phyloP scores from a whole-genome alignment of 1,284 basidiomycete genomes.

The Cerrena zonata region DNA sequence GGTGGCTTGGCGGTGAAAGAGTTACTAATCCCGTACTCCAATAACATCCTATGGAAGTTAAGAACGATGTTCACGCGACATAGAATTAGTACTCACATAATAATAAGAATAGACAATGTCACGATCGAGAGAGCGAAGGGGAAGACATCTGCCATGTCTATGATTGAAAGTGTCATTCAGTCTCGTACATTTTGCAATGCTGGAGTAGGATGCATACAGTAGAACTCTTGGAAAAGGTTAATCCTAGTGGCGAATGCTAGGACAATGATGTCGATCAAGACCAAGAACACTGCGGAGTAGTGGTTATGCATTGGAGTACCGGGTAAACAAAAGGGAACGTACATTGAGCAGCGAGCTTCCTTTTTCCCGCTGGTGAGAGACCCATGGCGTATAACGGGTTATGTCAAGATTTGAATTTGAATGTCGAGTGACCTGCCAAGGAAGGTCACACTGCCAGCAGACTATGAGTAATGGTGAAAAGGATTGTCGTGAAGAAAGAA shows the following conservation, averaged over 20 bases:
- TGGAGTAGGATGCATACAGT: conserved; percentile 37
- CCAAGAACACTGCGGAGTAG: conserved; percentile 33
- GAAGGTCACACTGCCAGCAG: neutral
- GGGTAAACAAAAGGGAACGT: neutral
- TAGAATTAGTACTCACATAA: conserved; percentile 31
- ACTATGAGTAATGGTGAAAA: neutral
- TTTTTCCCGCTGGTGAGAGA: conserved; percentile 3
- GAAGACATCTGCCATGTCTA: conserved; percentile 54
- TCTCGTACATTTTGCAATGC: neutral
- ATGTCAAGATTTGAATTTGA: no score
- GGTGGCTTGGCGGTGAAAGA: conserved; percentile 42
- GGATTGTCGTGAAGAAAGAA: neutral
- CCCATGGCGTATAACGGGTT: no score
- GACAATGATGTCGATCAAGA: conserved; percentile 45
- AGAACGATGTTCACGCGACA: no score
- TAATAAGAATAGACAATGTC: conserved; percentile 39
- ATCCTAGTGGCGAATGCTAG: conserved; percentile 48
- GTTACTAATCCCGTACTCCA: conserved; percentile 38
- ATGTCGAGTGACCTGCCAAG: neutral
- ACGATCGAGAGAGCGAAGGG: conserved; percentile 52
- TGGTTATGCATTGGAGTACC: neutral
- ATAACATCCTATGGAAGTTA: conserved; percentile 32
- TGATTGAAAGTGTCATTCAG: neutral
- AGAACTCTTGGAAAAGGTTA: conserved; percentile 54
- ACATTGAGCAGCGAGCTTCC: conserved; percentile 3